Conservation (phyloP, 2,329 filamentous ascomycete species). For the Monosporascus sp. region DNA sequence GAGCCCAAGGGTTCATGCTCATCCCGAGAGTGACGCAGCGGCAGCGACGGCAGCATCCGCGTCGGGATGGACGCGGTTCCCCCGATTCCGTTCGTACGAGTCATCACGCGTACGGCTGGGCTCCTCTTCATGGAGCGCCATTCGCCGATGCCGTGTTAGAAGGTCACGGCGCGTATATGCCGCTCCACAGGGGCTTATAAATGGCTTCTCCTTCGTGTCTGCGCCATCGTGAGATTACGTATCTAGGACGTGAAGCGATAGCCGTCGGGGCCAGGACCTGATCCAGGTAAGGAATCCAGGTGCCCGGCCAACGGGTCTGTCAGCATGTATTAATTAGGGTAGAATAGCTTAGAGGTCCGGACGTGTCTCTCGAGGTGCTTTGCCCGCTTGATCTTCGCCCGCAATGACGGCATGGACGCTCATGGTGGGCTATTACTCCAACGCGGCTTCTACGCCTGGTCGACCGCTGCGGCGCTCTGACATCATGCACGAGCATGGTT, state of each 20-base stretch:
- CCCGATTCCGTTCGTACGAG: slow-evolving; percentile 7
- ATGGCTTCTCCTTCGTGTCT: slow-evolving; percentile 39
- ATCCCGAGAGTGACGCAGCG: slow-evolving; percentile 23
- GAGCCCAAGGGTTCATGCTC: slow-evolving; percentile 17
- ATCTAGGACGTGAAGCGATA: background rate
- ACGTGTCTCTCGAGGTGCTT: slow-evolving; percentile 35
- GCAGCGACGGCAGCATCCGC: slow-evolving; percentile 19
- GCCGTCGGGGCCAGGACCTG: background rate
- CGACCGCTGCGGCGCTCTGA: slow-evolving; percentile 6
- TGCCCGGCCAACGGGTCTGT: too few relatives aligned
- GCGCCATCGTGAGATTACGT: background rate
- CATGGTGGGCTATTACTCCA: slow-evolving; percentile 9
- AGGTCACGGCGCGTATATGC: slow-evolving; percentile 34
- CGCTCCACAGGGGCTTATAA: slow-evolving; percentile 31
- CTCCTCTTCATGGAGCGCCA: slow-evolving; percentile 23
- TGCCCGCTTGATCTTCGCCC: slow-evolving; percentile 30
- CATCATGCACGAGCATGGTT: background rate
- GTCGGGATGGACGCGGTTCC: slow-evolving; percentile 6
- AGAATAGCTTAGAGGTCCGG: slow-evolving; percentile 29
- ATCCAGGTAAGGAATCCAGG: too few relatives aligned
- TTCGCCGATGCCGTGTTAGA: slow-evolving; percentile 32
- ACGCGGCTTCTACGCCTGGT: slow-evolving; percentile 12
- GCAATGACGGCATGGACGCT: slow-evolving; percentile 30
- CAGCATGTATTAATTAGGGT: background rate
- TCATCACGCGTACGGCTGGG: slow-evolving; percentile 4